Base-by-base conservation (phyloP, 192 early-diverging fungal species). In the Anaeromyces robustus region DNA sequence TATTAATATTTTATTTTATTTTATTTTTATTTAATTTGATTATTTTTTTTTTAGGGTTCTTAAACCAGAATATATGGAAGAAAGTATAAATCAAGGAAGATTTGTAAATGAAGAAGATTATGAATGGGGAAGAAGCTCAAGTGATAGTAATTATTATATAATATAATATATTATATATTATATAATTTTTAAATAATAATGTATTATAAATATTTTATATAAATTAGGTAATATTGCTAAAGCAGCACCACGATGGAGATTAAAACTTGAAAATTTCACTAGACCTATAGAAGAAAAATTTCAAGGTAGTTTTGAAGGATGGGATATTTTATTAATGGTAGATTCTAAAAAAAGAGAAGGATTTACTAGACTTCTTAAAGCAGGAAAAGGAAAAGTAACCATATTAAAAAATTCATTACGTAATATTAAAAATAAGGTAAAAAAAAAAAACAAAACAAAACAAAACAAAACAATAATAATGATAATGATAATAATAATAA, bases 71-170 rank as follows among this genome's bases (percentile, higher is more conserved):
- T 88, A 87, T 52, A 79, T 88, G 19, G 80, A 86, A 13, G 86
- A 81, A 29, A 81, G 81, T 77, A 29, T 19, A 19, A 41, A 29
- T 1, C 83, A 81, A n/a, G 85, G 82, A 19, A 30, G 41, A 18
- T 87, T 87, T 81, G 77, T 87, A 26, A 83, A 87, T 29, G 87
- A 88, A 80, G 86, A 83, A 37, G 82, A 82, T 14, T 86, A 78
- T 37, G 87, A 88, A 78, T 88, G 87, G 87, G 80, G 37, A 17
- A 29, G 30, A 14, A 30, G 30, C 16, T 29, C 17, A 41, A 41
- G 30, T 18, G 78, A 78, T 41, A 29, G 29, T 82, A 29, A 68
- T 16, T 16, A 7, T 30, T 30, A 16, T 14, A 52, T n/a, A 19
- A 29, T 12, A 52, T 18, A 22, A 77, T 19, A 81, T 29, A 18